phyloP scores from a whole-genome alignment of 768 basidiomycete species.

The Collybia sordida region DNA sequence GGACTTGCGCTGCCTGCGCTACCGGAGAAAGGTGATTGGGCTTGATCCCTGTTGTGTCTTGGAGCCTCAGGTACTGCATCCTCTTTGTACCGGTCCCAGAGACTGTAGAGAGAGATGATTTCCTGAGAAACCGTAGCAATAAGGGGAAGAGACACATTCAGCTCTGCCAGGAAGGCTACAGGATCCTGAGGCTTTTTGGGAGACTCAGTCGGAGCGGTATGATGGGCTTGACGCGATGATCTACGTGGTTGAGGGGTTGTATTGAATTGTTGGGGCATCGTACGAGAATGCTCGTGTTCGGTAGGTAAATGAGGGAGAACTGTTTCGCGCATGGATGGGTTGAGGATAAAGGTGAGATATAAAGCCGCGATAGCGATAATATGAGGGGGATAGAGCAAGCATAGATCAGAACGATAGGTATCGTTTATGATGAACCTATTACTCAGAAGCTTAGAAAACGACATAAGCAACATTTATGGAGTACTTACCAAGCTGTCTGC shows the following conservation, averaged over 20 bases:
- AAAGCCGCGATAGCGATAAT: constrained; percentile 90
- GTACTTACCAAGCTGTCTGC: constrained; percentile 85
- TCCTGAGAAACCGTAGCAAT: constrained; percentile 88
- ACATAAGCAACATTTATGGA: background rate
- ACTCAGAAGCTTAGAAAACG: background rate
- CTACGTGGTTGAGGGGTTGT: constrained; percentile 45
- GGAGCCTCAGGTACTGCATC: constrained; percentile 43
- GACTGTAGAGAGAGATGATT: constrained; percentile 83
- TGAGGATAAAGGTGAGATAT: constrained; percentile 82
- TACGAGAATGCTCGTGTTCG: constrained; percentile 18
- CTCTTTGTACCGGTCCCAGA: constrained; percentile 86
- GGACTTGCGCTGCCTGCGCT: constrained; percentile 18
- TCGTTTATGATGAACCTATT: constrained; percentile 95
- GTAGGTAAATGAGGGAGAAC: constrained; percentile 39
- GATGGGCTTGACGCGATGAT: constrained; percentile 49
- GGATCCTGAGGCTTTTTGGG: constrained; percentile 60
- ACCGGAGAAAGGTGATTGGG: constrained; percentile 25
- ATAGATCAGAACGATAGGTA: constrained; percentile 90
- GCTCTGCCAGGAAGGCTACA: constrained; percentile 77
- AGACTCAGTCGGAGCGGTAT: constrained; percentile 18
- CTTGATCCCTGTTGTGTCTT: constrained; percentile 20
- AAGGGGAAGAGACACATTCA: constrained; percentile 83
- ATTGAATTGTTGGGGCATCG: constrained; percentile 8
- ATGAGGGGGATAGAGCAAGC: constrained; percentile 94
- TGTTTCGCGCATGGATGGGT: constrained; percentile 52